These are phyloP conservation scores for Lophiotrema nucula DNA, from an alignment of 495 filamentous ascomycete species.

Conservation along the genomic window DNA sequence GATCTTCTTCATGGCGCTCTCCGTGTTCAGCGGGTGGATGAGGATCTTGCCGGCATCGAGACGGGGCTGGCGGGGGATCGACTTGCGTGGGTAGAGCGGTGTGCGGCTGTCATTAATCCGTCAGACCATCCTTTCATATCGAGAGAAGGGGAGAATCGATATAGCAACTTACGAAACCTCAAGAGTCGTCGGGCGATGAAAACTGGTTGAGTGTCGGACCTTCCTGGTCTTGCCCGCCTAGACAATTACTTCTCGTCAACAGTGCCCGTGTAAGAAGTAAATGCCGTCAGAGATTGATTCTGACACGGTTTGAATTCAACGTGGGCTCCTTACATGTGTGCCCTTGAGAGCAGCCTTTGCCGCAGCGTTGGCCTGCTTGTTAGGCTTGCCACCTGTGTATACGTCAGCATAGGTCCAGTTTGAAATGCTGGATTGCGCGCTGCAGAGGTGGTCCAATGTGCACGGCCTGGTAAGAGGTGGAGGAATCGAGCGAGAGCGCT, in stretches of 20 bases:
- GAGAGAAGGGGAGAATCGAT: too few species aligned
- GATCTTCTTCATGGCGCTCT: conserved; percentile 99
- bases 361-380: conserved; percentile 79
- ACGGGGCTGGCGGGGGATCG: conserved; percentile 80
- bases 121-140: neutral
- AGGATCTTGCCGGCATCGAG: conserved; percentile 71
- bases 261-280: conserved; percentile 32
- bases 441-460: neutral
- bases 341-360: conserved; percentile 91
- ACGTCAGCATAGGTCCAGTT: too few species aligned
- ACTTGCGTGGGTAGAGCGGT: conserved; percentile 96
- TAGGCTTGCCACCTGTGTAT: conserved; percentile 66
- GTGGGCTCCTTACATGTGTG: conserved; percentile 58
- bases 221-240: conserved; percentile 88
- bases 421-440: conserved; percentile 24
- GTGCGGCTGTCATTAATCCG: conserved; percentile 53
- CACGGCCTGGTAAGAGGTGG: too few species aligned
- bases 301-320: conserved; percentile 42
- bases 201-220: conserved; percentile 87
- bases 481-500: too few species aligned
- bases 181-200: conserved; percentile 96
- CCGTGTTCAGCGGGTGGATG: conserved; percentile 76
- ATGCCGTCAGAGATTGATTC: conserved; percentile 47
- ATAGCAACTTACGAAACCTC: conserved; percentile 65
- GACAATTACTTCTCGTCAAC: conserved; percentile 49